These are phyloP conservation scores for Bertia moriformis DNA, from an alignment of 2,329 filamentous ascomycete genomes.

Conservation along the genomic window DNA sequence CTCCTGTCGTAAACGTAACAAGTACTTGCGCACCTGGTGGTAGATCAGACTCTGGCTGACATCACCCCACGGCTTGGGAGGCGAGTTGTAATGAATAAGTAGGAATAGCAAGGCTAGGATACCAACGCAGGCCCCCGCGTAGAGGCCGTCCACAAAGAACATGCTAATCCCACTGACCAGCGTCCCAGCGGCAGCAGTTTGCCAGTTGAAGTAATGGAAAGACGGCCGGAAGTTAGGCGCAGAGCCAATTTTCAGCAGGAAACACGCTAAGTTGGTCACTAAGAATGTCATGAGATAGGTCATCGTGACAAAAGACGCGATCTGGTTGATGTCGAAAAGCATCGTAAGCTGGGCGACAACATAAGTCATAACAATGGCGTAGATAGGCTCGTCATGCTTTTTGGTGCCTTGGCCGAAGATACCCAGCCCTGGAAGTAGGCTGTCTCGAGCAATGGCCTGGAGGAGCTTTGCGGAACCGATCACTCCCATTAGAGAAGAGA, in stretches of 20 bases:
- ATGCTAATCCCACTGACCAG: constrained; percentile 67
- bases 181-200: constrained; percentile 63
- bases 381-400: constrained; percentile 58
- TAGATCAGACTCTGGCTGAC: constrained; percentile 83
- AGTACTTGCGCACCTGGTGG: constrained; percentile 54
- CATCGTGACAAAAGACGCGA: constrained; percentile 82
- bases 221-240: constrained; percentile 79
- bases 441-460: constrained; percentile 69
- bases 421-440: constrained; percentile 60
- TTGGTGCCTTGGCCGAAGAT: constrained; percentile 62
- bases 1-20: constrained; percentile 69
- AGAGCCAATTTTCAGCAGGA: constrained; percentile 72
- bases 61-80: constrained; percentile 80
- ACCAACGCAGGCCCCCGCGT: constrained; percentile 61
- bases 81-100: constrained; percentile 71
- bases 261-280: constrained; percentile 76
- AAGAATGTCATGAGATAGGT: constrained; percentile 87
- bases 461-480: constrained; percentile 74
- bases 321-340: constrained; percentile 72
- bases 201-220: constrained; percentile 80
- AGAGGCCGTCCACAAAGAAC: constrained; percentile 79
- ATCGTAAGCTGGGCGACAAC: constrained; percentile 64
- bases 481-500: constrained; percentile 76
- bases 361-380: constrained; percentile 66
- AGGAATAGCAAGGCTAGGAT: constrained; percentile 66